Conservation (phyloP, 768 basidiomycete species). For the Panus rudis region DNA sequence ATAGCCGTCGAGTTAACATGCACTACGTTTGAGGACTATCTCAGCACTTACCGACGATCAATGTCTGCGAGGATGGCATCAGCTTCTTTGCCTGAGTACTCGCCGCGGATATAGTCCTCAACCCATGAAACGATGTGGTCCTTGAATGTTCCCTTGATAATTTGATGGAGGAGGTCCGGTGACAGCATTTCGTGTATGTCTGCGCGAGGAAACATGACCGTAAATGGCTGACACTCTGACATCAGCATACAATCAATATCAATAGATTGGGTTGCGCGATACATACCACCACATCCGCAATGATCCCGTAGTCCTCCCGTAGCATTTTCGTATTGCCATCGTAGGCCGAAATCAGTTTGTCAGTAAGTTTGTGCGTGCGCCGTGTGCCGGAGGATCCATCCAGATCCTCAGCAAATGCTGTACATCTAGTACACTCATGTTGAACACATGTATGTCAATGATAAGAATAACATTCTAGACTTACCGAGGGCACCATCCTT, state of each 20-base stretch:
- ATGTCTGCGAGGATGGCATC: conserved; percentile 23
- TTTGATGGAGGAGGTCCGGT: conserved; percentile 25
- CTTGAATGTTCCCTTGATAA: conserved; percentile 29
- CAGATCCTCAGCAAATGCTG: conserved; percentile 3
- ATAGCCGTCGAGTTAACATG: neutral
- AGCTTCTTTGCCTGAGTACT: conserved; percentile 8
- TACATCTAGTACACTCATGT: conserved; percentile 8
- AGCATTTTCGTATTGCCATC: neutral
- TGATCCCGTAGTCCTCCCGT: conserved; percentile 8
- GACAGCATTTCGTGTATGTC: conserved; percentile 25
- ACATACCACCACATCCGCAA: neutral
- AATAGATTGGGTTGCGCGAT: neutral
- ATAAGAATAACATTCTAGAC: conserved; percentile 1
- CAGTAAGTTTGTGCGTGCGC: neutral
- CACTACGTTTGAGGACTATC: neutral
- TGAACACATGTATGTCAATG: neutral
- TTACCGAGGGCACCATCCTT: conserved; percentile 18
- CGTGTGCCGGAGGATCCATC: neutral
- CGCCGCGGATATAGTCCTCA: conserved; percentile 13
- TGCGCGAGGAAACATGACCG: conserved; percentile 22
- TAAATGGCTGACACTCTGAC: conserved; percentile 22
- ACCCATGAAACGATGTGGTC: conserved; percentile 30
- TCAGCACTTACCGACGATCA: conserved; percentile 16
- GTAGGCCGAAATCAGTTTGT: neutral
- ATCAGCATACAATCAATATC: neutral